phyloP scores from a whole-genome alignment of 2,329 filamentous ascomycete genomes.

The Calonectria pteridis region DNA sequence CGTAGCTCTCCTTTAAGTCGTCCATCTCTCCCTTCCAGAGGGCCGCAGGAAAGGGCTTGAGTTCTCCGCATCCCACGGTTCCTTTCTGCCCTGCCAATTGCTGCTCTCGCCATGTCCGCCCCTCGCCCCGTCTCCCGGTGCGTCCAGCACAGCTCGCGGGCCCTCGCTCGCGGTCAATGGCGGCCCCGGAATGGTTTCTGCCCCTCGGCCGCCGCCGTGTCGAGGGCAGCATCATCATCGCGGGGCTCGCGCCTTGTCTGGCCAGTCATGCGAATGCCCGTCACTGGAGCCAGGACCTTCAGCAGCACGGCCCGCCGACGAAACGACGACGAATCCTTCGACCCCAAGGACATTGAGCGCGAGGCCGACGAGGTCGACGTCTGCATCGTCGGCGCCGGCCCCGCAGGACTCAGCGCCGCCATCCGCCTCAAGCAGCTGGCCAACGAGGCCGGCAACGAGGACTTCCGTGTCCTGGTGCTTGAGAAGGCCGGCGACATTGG shows the following conservation, averaged over 20 bases:
- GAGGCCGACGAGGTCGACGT: conserved; percentile 96
- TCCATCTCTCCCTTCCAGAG: conserved; percentile 2
- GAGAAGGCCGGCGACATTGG: conserved; percentile 97
- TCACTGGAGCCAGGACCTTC: conserved; percentile 49
- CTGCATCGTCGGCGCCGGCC: conserved; percentile 96
- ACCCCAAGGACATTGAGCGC: conserved; percentile 79
- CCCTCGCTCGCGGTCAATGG: conserved; percentile 46
- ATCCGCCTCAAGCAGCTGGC: conserved; percentile 96
- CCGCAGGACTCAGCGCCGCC: conserved; percentile 90
- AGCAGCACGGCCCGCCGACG: conserved; percentile 49
- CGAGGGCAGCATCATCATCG: conserved; percentile 28
- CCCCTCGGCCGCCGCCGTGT: conserved; percentile 36
- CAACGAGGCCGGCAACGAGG: conserved; percentile 93
- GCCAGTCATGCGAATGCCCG: conserved; percentile 35
- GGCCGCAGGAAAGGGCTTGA: neutral
- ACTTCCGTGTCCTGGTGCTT: conserved; percentile 91
- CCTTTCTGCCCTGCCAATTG: neutral
- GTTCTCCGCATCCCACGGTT: conserved; percentile 43
- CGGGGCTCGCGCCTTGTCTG: conserved; percentile 30
- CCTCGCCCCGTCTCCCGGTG: conserved; percentile 54
- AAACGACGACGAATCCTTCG: conserved; percentile 65
- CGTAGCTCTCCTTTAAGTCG: conserved; percentile 16
- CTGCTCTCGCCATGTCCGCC: conserved; percentile 49
- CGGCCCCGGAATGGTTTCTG: conserved; percentile 42
- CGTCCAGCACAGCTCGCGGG: conserved; percentile 53